These are phyloP conservation scores for Solanum piurae DNA, from an alignment of 257 asterid species.

Conservation along the genomic window DNA sequence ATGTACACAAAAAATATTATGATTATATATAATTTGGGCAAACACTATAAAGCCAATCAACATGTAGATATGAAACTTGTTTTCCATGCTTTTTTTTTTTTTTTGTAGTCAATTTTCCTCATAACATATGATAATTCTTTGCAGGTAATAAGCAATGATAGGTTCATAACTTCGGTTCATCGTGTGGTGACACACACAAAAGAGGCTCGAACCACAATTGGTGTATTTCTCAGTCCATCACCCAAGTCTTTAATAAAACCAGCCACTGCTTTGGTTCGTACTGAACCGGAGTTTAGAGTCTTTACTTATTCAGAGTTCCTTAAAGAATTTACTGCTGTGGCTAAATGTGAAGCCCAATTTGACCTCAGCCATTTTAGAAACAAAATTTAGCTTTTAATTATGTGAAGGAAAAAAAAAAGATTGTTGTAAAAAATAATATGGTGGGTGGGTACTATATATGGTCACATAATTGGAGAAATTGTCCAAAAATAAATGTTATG, in stretches of 20 bases:
- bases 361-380: background rate
- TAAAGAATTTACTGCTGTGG: background rate
- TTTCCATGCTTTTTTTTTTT: too few species aligned
- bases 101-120: background rate
- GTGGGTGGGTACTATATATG: background rate
- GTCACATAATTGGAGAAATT: background rate
- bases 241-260: background rate
- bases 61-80: too few species aligned
- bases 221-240: background rate
- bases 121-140: too few species aligned
- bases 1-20: background rate
- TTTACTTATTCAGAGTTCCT: background rate
- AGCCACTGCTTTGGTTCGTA: background rate
- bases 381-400: background rate
- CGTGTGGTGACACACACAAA: constrained; percentile 41
- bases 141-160: constrained; percentile 56
- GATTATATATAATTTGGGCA: too few species aligned
- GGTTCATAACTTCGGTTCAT: constrained; percentile 35
- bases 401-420: background rate
- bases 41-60: too few species aligned
- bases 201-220: constrained; percentile 8
- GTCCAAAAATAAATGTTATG: background rate
- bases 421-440: background rate
- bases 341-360: background rate
- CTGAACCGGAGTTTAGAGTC: background rate